Conservation (phyloP, 495 filamentous ascomycete genomes). For the Articulospora tetracladia region DNA sequence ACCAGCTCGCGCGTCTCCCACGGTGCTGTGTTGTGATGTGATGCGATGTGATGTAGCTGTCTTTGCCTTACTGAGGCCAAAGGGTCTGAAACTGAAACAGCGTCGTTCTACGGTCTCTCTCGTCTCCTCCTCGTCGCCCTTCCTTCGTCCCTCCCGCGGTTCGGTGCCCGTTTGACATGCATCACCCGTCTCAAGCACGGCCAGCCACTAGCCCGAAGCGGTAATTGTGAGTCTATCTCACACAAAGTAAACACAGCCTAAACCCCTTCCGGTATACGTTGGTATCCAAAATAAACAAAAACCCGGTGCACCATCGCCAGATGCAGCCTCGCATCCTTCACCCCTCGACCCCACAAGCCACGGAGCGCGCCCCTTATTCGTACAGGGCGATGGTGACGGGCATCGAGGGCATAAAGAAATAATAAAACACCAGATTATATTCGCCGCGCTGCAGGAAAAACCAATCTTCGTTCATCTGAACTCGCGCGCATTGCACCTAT, state of each 20-base stretch:
- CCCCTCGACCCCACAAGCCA: background rate
- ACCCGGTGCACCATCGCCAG: background rate
- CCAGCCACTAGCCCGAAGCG: background rate
- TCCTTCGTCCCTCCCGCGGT: background rate
- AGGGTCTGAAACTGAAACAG: background rate
- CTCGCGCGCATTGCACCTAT: conserved; percentile 1
- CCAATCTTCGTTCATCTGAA: background rate
- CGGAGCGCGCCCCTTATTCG: background rate
- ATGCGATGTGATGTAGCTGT: too few species aligned
- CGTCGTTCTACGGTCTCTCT: background rate
- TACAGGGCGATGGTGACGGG: background rate
- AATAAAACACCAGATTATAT: background rate
- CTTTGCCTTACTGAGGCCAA: too few species aligned
- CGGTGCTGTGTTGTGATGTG: too few species aligned
- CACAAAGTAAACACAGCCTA: background rate
- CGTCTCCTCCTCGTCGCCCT: background rate
- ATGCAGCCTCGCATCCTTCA: background rate
- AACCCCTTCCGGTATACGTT: background rate
- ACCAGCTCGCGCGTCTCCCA: too few species aligned
- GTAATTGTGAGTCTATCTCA: background rate
- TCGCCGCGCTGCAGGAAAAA: background rate
- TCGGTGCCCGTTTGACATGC: background rate
- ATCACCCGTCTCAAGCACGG: background rate
- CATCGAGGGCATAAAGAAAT: background rate
- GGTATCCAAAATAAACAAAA: background rate